Conservation (phyloP, 257 asterid genomes). For the Solanum chilense region DNA sequence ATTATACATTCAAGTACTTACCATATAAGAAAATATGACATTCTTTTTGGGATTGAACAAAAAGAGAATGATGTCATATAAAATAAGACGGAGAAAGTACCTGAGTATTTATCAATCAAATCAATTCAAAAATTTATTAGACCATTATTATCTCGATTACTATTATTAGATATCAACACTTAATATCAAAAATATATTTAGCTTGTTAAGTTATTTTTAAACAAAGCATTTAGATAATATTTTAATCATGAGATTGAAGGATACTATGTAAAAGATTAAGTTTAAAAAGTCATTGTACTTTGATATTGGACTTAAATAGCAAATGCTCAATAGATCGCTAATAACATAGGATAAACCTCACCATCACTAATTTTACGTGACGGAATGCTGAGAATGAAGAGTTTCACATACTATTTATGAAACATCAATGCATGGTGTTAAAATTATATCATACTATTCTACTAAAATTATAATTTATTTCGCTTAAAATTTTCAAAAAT, state of each 20-base stretch:
- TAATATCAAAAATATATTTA: too few relatives aligned
- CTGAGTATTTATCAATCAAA: too few relatives aligned
- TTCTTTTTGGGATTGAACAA: too few relatives aligned
- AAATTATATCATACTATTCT: too few relatives aligned
- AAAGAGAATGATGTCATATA: too few relatives aligned
- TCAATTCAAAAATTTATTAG: neutral
- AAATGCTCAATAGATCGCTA: neutral
- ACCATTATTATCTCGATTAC: neutral
- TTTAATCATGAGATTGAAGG: neutral
- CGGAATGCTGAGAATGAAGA: rapidly evolving
- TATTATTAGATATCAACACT: neutral
- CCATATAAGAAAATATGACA: too few relatives aligned
- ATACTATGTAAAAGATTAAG: neutral
- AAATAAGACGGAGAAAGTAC: too few relatives aligned
- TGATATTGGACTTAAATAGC: neutral
- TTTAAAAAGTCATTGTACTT: neutral
- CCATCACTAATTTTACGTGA: too few relatives aligned
- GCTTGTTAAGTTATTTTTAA: neutral
- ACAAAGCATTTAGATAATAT: neutral
- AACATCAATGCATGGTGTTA: too few relatives aligned
- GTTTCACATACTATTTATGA: neutral
- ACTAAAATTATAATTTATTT: too few relatives aligned
- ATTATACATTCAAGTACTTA: too few relatives aligned
- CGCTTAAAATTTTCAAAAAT: too few relatives aligned
- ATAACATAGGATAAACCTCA: neutral